A percentile compares a stretch with the other conserved stretches of the same genome.
phyloP scores from a whole-genome alignment of 306 rosid species.

The Dalbergia cochinchinensis region DNA sequence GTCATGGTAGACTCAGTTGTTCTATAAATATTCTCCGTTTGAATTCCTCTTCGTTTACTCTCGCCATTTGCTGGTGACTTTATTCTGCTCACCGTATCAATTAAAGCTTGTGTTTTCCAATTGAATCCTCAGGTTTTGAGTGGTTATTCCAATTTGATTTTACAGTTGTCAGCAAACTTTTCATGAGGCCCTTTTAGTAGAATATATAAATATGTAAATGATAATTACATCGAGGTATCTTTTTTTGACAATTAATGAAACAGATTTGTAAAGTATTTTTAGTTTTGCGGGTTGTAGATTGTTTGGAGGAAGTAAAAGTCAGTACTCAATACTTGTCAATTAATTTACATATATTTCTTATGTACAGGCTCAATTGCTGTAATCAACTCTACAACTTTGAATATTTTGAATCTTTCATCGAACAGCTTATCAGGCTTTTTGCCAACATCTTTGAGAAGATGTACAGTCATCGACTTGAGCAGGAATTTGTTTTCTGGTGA shows the following conservation, averaged over 20 bases:
- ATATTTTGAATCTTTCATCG: constrained; percentile 74
- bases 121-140: constrained; percentile 29
- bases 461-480: constrained; percentile 72
- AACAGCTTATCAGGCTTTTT: constrained; percentile 81
- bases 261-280: constrained; percentile 22
- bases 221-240: constrained; percentile 22
- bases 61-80: neutral
- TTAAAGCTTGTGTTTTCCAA: constrained; percentile 23
- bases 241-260: neutral
- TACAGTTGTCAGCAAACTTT: constrained; percentile 27
- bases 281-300: constrained; percentile 16
- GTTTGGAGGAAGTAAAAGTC: constrained; percentile 11
- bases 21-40: neutral
- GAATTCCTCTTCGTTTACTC: neutral
- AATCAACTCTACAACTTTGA: constrained; percentile 76
- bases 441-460: constrained; percentile 60
- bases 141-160: constrained; percentile 26
- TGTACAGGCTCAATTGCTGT: constrained; percentile 77
- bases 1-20: neutral
- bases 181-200: constrained; percentile 30
- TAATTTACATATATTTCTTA: constrained; percentile 43
- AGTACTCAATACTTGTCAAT: constrained; percentile 18
- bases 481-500: constrained; percentile 71
- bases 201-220: constrained; percentile 10
- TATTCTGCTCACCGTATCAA: constrained; percentile 10